Base-by-base conservation (phyloP, 371 early-diverging fungal species). In the Saksenaea oblongispora region DNA sequence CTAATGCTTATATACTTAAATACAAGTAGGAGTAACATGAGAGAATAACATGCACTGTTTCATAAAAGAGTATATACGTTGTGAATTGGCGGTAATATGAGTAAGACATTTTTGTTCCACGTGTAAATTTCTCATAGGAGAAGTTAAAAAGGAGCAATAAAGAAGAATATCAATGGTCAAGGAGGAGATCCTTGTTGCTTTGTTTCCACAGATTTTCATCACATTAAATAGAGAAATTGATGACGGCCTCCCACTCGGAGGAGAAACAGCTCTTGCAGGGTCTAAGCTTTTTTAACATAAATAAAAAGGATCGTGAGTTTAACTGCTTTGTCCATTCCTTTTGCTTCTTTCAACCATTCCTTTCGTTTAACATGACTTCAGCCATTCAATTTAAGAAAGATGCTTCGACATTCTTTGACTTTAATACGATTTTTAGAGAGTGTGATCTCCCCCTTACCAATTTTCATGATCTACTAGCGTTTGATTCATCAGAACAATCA, bases 401-500 rank as follows among this genome's bases (percentile, higher is more conserved):
- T 14, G 57, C 73, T 11, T 69, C 73, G 77, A 58, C 58, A 42
- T 27, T 76, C 8, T 76, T 70, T 31, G 65, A 66, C 34, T 73
- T 63, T 42, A 74, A 76, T 41, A 72, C 77, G n/a, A 26, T 54
- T 17, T 67, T 66, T 15, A 67, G 70, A 18, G 58, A 69, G 22
- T 64, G 66, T 34, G 60, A 71, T 39, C 70, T 70, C 13, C 74
- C 67, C 36, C 59, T 64, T 24, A 58, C 73, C 8, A 42, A 59
- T 13, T 62, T 73, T 3, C 76, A 73, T 1, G 68, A 71, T 31
- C 18, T 67, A 17, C 71, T 72, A 3, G 54, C 56, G 22, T 47
- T 73, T 42, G 74, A 76, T 42, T 66, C 76, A 7, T 60, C 73
- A 36, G 76, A 76, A 53, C 64, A 64, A 15, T 57, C 72, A 35